Evolutionary conservation across 306 rosid species (phyloP).

Genomic region (Luffa acutangula): DNA sequence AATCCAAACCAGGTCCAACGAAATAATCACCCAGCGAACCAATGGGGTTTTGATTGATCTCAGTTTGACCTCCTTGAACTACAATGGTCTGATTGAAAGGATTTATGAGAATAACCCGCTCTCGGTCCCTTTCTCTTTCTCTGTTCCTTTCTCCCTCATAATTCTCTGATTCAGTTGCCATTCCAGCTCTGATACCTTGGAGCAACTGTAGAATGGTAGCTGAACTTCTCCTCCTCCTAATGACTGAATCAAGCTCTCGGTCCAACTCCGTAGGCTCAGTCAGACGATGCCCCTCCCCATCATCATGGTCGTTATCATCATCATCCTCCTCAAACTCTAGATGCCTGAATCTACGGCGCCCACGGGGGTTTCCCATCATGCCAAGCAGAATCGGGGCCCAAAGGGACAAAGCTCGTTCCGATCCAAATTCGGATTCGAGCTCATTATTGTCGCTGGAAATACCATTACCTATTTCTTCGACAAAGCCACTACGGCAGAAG

Average conservation of each 20-base stretch:
- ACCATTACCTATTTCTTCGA: slow-evolving; percentile 39
- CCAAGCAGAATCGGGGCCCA: slow-evolving; percentile 79
- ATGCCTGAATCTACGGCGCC: slow-evolving; percentile 35
- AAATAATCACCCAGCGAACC: slow-evolving; percentile 71
- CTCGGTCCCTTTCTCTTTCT: slow-evolving; percentile 41
- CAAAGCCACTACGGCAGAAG: slow-evolving; percentile 45
- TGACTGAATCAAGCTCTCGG: slow-evolving; percentile 43
- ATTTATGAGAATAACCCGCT: slow-evolving; percentile 48
- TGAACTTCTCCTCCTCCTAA: slow-evolving; percentile 63
- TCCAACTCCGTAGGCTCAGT: slow-evolving; percentile 32
- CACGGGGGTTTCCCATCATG: slow-evolving; percentile 56
- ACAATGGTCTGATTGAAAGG: slow-evolving; percentile 49
- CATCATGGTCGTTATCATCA: slow-evolving; percentile 18
- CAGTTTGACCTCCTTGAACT: slow-evolving; percentile 35
- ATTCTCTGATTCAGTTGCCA: slow-evolving; percentile 44
- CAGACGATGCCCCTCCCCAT: slow-evolving; percentile 16
- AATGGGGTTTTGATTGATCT: slow-evolving; percentile 24
- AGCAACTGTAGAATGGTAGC: slow-evolving; percentile 63
- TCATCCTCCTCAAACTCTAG: slow-evolving; percentile 31
- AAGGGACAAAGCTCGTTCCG: slow-evolving; percentile 50
- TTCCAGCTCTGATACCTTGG: slow-evolving; percentile 61
- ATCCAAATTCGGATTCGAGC: slow-evolving; percentile 31
- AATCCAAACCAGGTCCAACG: slow-evolving; percentile 61
- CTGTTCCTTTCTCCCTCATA: slow-evolving; percentile 31
- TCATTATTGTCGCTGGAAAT: slow-evolving; percentile 13